Percentiles rank a stretch among this genome's conserved stretches.
phyloP scores from a whole-genome alignment of 169 alveolate species.

The Eimeria praecox region DNA sequence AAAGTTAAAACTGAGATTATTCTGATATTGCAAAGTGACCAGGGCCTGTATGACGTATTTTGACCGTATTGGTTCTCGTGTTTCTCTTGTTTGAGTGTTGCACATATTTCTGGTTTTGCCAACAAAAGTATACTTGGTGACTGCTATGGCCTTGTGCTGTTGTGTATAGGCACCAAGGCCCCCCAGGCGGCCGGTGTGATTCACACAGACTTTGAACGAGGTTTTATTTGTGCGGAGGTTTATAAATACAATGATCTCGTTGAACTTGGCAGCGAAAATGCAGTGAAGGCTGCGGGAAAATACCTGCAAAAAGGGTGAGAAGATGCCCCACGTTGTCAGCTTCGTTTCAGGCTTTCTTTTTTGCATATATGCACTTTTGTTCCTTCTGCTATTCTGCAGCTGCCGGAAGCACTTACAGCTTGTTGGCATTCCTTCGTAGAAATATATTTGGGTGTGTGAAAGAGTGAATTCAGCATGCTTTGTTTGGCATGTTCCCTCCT shows the following conservation, averaged over 20 bases:
- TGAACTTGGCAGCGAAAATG: conserved; percentile 91
- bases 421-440: no score
- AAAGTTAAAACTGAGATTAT: background rate
- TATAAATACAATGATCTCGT: conserved; percentile 94
- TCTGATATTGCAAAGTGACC: no score
- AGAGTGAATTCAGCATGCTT: no score
- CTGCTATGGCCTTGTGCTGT: no score
- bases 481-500: background rate
- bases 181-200: conserved; percentile 90
- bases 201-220: conserved; percentile 98
- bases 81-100: no score
- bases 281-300: conserved; percentile 95
- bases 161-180: conserved; percentile 80
- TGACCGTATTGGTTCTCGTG: background rate
- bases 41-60: background rate
- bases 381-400: no score
- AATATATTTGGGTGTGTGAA: no score
- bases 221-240: conserved; percentile 99
- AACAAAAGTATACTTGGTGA: no score
- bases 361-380: no score
- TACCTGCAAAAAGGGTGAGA: conserved; percentile 88
- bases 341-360: no score
- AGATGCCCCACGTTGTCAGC: background rate
- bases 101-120: no score
- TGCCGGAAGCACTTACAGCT: no score